phyloP scores from a whole-genome alignment of 2,329 filamentous ascomycete species.

The Diaporthe velutina region DNA sequence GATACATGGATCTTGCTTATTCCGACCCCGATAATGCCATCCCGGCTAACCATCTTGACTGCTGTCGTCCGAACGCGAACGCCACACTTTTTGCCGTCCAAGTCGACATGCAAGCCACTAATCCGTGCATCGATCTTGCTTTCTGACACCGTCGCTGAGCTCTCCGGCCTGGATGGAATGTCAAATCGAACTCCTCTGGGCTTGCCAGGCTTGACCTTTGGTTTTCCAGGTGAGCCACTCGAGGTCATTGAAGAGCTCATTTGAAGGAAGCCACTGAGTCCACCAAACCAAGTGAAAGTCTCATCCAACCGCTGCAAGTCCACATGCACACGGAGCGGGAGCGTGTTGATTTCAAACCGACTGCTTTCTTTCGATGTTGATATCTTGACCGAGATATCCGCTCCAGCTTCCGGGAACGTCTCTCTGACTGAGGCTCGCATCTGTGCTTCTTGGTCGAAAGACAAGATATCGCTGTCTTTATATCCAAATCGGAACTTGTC shows the following conservation, averaged over 20 bases:
- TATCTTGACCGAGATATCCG: conserved; percentile 70
- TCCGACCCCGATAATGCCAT: conserved; percentile 77
- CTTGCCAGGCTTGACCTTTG: conserved; percentile 55
- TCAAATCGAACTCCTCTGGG: conserved; percentile 71
- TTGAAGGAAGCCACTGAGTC: conserved; percentile 90
- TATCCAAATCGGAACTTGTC: conserved; percentile 74
- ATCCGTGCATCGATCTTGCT: conserved; percentile 83
- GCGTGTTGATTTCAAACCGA: conserved; percentile 76
- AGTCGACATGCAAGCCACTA: conserved; percentile 79
- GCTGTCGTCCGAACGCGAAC: conserved; percentile 82
- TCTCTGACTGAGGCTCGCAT: conserved; percentile 72
- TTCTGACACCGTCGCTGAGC: conserved; percentile 59
- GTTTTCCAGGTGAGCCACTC: conserved; percentile 66
- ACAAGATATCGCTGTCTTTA: conserved; percentile 71
- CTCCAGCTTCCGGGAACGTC: conserved; percentile 67
- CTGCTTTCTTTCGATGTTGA: conserved; percentile 58
- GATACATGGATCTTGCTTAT: conserved; percentile 82
- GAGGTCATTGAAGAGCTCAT: conserved; percentile 88
- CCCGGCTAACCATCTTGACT: conserved; percentile 83
- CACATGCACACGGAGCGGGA: conserved; percentile 81
- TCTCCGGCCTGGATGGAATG: conserved; percentile 62
- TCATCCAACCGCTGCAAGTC: conserved; percentile 88
- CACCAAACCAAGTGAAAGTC: conserved; percentile 89
- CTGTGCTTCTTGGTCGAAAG: conserved; percentile 69
- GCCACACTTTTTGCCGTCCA: conserved; percentile 84